Evolutionary conservation across 2,329 filamentous ascomycete species (phyloP).

Genomic region (Macrophomina phaseolina): DNA sequence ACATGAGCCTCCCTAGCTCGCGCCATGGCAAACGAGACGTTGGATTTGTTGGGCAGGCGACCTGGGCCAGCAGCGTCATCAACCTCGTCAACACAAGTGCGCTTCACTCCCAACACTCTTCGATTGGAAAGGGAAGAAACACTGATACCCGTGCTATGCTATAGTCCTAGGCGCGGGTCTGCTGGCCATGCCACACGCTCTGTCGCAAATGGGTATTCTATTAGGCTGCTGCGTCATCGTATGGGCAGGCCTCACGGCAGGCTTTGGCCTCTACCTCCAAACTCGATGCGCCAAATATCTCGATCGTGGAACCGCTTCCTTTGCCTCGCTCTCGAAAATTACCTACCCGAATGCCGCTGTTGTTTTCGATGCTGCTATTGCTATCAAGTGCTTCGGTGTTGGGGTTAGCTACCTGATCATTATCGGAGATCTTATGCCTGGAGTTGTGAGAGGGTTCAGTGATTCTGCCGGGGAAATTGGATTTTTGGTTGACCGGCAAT

Average conservation of each 20-base stretch:
- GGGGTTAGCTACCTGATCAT: constrained; percentile 98
- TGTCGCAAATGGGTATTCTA: constrained; percentile 93
- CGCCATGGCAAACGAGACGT: constrained; percentile 72
- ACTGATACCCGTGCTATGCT: constrained; percentile 13
- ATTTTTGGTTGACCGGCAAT: constrained; percentile 87
- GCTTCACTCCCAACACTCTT: constrained; percentile 34
- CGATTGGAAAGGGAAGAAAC: constrained; percentile 8
- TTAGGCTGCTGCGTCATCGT: constrained; percentile 83
- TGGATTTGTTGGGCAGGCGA: constrained; percentile 74
- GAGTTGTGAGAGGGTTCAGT: constrained; percentile 83
- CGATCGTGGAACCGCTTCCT: constrained; percentile 85
- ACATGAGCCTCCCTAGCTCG: constrained; percentile 50
- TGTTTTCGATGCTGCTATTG: constrained; percentile 93
- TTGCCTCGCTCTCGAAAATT: constrained; percentile 95
- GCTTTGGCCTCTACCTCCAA: constrained; percentile 94
- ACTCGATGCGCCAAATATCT: constrained; percentile 91
- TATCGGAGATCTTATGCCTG: constrained; percentile 97
- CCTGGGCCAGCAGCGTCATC: constrained; percentile 88
- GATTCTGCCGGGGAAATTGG: constrained; percentile 62
- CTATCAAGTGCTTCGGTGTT: constrained; percentile 97
- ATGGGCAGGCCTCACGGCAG: constrained; percentile 88
- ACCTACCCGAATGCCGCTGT: constrained; percentile 97
- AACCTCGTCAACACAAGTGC: constrained; percentile 96
- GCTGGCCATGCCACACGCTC: constrained; percentile 91
- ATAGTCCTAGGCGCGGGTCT: constrained; percentile 91